These are phyloP conservation scores for Blepharisma stoltei DNA, from an alignment of 73 alveolate species.

Conservation along the genomic window DNA sequence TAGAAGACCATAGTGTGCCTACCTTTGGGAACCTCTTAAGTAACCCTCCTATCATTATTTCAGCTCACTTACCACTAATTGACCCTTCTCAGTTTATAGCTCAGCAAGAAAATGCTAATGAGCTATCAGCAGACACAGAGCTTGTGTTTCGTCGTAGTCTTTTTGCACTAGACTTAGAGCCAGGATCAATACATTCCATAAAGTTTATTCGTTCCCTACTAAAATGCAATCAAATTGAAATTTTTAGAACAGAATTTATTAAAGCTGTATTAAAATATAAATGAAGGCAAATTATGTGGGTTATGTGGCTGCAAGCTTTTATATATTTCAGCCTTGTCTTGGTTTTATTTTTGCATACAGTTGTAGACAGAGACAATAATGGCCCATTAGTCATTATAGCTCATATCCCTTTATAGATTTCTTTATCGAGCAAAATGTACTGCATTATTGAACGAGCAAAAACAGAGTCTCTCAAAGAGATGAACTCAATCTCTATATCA, in stretches of 20 bases:
- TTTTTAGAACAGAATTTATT: neutral
- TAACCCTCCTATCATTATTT: conserved; percentile 8
- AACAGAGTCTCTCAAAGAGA: no score
- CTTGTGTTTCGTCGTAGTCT: neutral
- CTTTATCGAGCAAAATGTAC: no score
- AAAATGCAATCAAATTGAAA: neutral
- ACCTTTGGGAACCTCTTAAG: neutral
- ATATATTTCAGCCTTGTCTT: neutral
- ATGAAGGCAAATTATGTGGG: neutral
- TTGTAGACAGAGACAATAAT: conserved; percentile 2
- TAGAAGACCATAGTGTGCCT: neutral
- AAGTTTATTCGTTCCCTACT: neutral
- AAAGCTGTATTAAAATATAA: neutral
- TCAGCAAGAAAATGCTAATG: neutral
- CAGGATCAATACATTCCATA: conserved; percentile 10
- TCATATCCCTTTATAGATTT: no score
- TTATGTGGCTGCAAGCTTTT: neutral
- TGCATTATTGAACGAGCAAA: no score
- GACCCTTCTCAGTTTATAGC: neutral
- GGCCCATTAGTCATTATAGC: neutral
- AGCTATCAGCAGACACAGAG: conserved; percentile 1
- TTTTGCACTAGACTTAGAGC: conserved; percentile 16
- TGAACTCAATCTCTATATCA: no score
- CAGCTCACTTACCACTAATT: neutral
- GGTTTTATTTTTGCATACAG: neutral